These are phyloP conservation scores for Drechslerella coelobrocha DNA, from an alignment of 2,329 filamentous ascomycete genomes.

Conservation along the genomic window DNA sequence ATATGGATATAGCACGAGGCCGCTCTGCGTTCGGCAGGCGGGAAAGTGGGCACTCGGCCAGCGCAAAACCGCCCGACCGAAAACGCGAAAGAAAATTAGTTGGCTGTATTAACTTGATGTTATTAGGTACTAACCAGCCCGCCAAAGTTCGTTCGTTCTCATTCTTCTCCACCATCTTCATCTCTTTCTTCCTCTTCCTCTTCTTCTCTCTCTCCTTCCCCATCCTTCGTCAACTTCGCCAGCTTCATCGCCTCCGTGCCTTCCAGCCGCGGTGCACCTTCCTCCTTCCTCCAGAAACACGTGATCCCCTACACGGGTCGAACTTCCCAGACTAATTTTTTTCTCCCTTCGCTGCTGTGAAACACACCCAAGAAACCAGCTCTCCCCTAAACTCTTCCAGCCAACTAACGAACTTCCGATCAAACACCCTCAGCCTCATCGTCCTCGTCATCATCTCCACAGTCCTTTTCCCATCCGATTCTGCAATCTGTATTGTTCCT, in stretches of 20 bases:
- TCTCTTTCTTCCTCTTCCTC: slow-evolving; percentile 4
- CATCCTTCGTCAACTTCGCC: slow-evolving; percentile 27
- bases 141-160: background rate
- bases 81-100: background rate
- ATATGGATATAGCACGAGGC: too few species aligned
- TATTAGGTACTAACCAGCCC: too few species aligned
- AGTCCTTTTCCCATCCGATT: background rate
- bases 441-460: background rate
- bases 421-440: background rate
- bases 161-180: background rate
- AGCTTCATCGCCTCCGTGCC: slow-evolving; percentile 29
- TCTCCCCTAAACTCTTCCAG: slow-evolving; percentile 18
- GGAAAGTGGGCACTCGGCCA: background rate
- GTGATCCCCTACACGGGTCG: slow-evolving; percentile 26
- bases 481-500: background rate
- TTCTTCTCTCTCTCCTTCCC: slow-evolving; percentile 16
- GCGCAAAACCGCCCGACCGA: slow-evolving; percentile 39
- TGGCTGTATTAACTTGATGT: background rate
- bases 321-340: slow-evolving; percentile 29
- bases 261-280: slow-evolving; percentile 8
- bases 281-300: slow-evolving; percentile 24
- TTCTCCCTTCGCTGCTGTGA: slow-evolving; percentile 22
- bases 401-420: slow-evolving; percentile 15
- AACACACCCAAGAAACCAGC: too few species aligned
- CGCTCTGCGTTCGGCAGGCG: background rate